Evolutionary conservation across 805 yeast species (phyloP).

Genomic region (Cyberlindnera samutprakarnensis): DNA sequence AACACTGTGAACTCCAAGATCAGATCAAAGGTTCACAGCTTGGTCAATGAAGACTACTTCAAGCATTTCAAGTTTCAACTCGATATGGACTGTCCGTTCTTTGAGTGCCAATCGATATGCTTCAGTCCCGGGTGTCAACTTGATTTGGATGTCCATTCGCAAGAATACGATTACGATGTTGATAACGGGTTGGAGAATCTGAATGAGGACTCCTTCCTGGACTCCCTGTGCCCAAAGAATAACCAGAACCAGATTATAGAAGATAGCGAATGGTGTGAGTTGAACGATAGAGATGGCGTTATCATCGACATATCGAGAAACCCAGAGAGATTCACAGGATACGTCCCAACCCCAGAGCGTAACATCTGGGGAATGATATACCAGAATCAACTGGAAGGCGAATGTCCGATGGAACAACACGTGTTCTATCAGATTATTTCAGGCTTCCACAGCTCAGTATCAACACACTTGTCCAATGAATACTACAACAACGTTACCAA

Average conservation of each 20-base stretch:
- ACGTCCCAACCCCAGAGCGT: conserved; percentile 85
- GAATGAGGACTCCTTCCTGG: conserved; percentile 28
- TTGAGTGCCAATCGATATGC: conserved; percentile 53
- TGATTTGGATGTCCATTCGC: conserved; percentile 23
- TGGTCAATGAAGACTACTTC: conserved; percentile 76
- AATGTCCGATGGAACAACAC: conserved; percentile 75
- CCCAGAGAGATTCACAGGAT: conserved; percentile 96
- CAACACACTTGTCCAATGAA: conserved; percentile 87
- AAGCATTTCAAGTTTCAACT: conserved; percentile 64
- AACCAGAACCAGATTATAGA: conserved; percentile 23
- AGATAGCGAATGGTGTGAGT: conserved; percentile 62
- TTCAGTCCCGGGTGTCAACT: conserved; percentile 23
- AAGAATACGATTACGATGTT: conserved; percentile 19
- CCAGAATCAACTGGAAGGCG: conserved; percentile 53
- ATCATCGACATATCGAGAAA: conserved; percentile 81
- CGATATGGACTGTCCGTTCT: conserved; percentile 76
- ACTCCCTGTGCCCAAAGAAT: conserved; percentile 28
- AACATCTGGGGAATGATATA: conserved; percentile 93
- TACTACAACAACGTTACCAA: conserved; percentile 65
- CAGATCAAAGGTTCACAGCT: conserved; percentile 46
- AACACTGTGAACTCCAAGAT: conserved; percentile 43
- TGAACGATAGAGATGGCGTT: conserved; percentile 65
- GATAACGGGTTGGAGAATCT: conserved; percentile 33
- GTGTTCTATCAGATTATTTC: conserved; percentile 80
- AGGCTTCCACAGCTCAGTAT: conserved; percentile 94